These are phyloP conservation scores for Citrus reticulata DNA, from an alignment of 345 rosid species.

Conservation along the genomic window DNA sequence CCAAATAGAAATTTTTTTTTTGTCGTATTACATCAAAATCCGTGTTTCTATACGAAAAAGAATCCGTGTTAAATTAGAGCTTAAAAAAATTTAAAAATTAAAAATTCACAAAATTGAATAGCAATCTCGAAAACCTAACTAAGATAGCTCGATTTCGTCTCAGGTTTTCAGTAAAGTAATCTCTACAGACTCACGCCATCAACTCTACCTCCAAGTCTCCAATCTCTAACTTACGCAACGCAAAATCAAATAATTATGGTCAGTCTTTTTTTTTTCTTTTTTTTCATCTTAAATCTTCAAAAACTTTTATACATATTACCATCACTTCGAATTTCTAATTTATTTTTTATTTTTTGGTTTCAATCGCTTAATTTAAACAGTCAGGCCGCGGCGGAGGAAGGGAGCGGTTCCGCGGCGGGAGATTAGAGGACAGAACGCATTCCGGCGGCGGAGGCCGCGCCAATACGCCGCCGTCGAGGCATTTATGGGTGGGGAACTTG, in stretches of 20 bases:
- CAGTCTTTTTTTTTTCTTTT: background rate
- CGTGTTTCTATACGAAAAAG: no score
- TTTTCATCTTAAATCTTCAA: background rate
- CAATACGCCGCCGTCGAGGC: constrained; percentile 74
- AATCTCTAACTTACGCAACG: background rate
- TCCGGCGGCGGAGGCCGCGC: constrained; percentile 26
- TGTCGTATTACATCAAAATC: background rate
- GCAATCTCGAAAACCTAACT: background rate
- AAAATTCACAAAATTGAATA: background rate
- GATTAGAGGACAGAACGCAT: constrained; percentile 25
- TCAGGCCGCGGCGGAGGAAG: constrained; percentile 42
- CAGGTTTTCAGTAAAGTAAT: background rate
- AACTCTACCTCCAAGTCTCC: background rate
- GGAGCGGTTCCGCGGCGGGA: constrained; percentile 35
- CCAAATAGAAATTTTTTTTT: background rate
- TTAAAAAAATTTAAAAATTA: background rate
- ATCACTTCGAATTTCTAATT: background rate
- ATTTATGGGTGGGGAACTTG: constrained; percentile 92
- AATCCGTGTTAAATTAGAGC: no score
- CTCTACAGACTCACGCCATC: background rate
- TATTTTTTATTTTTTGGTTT: background rate
- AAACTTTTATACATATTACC: background rate
- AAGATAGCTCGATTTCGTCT: background rate
- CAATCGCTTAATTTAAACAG: constrained; percentile 19
- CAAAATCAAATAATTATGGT: constrained; percentile 14